These are phyloP conservation scores for Syzygium malaccense DNA, from an alignment of 441 rosid species.

Conservation along the genomic window DNA sequence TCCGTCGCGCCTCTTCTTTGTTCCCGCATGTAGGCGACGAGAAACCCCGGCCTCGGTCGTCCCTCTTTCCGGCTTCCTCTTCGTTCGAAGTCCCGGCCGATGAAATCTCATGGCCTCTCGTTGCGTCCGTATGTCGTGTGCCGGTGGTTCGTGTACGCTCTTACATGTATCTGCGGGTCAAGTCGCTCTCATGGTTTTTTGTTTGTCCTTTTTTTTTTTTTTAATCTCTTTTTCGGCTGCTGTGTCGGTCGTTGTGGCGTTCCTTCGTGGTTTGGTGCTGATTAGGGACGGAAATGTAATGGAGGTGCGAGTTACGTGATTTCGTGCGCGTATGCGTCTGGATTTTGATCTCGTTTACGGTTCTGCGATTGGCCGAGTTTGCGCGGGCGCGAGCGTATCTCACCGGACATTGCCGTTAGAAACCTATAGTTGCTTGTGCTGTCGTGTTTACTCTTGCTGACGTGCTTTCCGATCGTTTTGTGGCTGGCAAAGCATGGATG, in stretches of 20 bases:
- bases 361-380: not conserved
- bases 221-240: not conserved
- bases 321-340: not conserved
- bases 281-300: not conserved
- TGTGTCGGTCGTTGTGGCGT: not conserved
- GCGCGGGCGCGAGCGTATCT: not conserved
- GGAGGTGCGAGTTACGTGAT: not conserved
- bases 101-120: not conserved
- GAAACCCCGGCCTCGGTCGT: not conserved
- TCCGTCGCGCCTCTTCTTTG: not conserved
- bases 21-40: not conserved
- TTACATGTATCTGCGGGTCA: not conserved
- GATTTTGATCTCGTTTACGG: not conserved
- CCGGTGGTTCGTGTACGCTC: not conserved
- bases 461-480: not conserved
- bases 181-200: not conserved
- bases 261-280: not conserved
- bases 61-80: not conserved
- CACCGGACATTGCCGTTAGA: not conserved
- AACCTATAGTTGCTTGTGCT: not conserved
- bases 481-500: not conserved
- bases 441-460: not conserved
- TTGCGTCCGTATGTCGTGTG: not conserved
- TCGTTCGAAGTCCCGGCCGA: not conserved
- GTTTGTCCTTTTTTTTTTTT: not conserved